Percentiles rank a stretch among this genome's conserved stretches.
These are phyloP conservation scores for Rutidosis leptorrhynchoides DNA, from an alignment of 129 eudicot species.

Conservation along the genomic window DNA sequence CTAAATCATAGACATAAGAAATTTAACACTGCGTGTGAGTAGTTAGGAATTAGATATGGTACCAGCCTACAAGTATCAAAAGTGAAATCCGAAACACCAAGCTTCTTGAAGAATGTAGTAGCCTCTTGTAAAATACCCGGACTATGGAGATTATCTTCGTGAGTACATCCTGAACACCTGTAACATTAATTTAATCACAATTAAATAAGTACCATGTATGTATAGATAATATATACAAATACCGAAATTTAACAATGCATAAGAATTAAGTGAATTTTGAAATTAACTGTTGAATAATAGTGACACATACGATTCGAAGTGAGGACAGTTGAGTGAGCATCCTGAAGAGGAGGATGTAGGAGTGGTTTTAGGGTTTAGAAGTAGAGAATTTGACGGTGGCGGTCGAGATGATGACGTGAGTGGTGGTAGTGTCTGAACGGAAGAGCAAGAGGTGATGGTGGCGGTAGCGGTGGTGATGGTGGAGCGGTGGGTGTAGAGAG, in stretches of 20 bases:
- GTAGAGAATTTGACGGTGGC: slow-evolving; percentile 28
- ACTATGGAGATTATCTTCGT: slow-evolving; percentile 68
- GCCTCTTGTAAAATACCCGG: slow-evolving; percentile 70
- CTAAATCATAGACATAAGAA: not conserved
- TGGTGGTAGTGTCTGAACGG: slow-evolving; percentile 28
- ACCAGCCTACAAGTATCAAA: slow-evolving; percentile 84
- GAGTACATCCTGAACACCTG: slow-evolving; percentile 92
- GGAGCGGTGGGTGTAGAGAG: slow-evolving; percentile 42
- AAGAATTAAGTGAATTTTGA: not conserved
- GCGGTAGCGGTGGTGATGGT: slow-evolving; percentile 27
- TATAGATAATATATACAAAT: not conserved
- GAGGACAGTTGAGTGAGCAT: slow-evolving; percentile 83
- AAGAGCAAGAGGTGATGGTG: slow-evolving; percentile 27
- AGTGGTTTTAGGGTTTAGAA: slow-evolving; percentile 38
- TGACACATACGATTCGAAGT: slow-evolving; percentile 63
- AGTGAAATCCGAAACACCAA: slow-evolving; percentile 64
- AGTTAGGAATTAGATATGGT: not conserved
- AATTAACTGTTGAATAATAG: not conserved
- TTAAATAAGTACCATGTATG: not conserved
- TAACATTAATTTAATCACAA: slow-evolving; percentile 21
- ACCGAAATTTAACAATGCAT: not conserved
- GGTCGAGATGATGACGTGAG: slow-evolving; percentile 29
- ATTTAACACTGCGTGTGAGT: not conserved
- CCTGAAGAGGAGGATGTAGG: slow-evolving; percentile 35
- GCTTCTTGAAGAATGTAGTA: slow-evolving; percentile 54